Conservation (phyloP, 768 basidiomycete species). For the Russula sp. region DNA sequence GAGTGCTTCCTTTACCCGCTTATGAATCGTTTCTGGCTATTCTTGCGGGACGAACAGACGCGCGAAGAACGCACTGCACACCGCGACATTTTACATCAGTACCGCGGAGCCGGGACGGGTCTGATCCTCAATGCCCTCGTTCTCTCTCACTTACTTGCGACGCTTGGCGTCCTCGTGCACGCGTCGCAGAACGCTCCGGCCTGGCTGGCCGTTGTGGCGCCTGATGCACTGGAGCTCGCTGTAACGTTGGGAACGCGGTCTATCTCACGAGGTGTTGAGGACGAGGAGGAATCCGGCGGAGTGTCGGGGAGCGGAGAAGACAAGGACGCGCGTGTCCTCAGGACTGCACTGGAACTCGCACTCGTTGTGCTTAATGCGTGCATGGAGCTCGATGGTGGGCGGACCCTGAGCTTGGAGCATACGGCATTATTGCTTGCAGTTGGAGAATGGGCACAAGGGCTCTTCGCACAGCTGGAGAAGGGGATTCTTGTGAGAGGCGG, state of each 20-base stretch:
- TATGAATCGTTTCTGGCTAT: conserved; percentile 93
- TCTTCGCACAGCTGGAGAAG: conserved; percentile 63
- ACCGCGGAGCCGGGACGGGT: conserved; percentile 74
- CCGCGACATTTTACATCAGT: conserved; percentile 52
- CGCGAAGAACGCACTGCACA: conserved; percentile 68
- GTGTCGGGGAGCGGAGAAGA: conserved; percentile 32
- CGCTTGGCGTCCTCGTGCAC: conserved; percentile 77
- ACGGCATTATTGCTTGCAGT: conserved; percentile 63
- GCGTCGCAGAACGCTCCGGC: conserved; percentile 76
- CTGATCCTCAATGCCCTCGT: conserved; percentile 78
- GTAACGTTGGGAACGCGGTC: conserved; percentile 71
- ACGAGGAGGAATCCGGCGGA: conserved; percentile 34
- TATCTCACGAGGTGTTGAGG: conserved; percentile 44
- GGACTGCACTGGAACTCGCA: conserved; percentile 71
- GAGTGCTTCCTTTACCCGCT: conserved; percentile 88
- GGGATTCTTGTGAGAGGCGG: conserved; percentile 60
- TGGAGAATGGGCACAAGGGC: conserved; percentile 75
- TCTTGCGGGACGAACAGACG: conserved; percentile 79
- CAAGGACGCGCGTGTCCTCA: conserved; percentile 72
- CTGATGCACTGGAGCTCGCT: conserved; percentile 80
- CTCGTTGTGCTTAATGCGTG: conserved; percentile 73
- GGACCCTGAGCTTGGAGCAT: conserved; percentile 70
- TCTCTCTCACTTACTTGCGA: conserved; percentile 70
- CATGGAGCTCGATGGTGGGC: conserved; percentile 73
- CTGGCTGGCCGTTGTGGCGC: conserved; percentile 79